Evolutionary conservation across 169 alveolate genomes (phyloP).

Genomic region (Cryptosporidium meleagridis): DNA sequence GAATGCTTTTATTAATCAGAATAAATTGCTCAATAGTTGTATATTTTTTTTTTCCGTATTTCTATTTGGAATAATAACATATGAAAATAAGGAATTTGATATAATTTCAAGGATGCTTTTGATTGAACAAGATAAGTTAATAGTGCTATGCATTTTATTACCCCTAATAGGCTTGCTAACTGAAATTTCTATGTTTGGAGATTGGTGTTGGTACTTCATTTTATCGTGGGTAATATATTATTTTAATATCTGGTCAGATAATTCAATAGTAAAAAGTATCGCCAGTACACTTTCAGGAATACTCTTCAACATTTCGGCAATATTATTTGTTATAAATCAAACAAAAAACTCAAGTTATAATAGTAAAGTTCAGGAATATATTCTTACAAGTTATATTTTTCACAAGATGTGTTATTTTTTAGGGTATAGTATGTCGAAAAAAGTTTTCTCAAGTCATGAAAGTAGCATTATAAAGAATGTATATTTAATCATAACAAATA

Average conservation of each 20-base stretch:
- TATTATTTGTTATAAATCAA: slow-evolving; percentile 15
- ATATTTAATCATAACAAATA: neutral
- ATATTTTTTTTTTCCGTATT: slow-evolving; percentile 25
- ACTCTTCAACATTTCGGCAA: slow-evolving; percentile 40
- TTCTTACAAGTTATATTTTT: neutral
- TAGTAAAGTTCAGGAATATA: neutral
- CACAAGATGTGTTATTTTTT: slow-evolving; percentile 14
- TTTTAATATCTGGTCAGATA: slow-evolving; percentile 24
- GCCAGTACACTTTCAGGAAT: slow-evolving; percentile 8
- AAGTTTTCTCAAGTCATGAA: neutral
- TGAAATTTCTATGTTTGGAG: slow-evolving; percentile 19
- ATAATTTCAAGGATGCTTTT: slow-evolving; percentile 4
- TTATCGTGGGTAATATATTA: slow-evolving; percentile 6
- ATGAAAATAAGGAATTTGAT: slow-evolving; percentile 23
- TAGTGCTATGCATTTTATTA: slow-evolving; percentile 28
- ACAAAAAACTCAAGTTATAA: neutral
- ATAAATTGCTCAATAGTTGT: neutral
- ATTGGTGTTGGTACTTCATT: slow-evolving; percentile 23
- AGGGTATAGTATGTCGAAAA: neutral
- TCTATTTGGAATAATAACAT: slow-evolving; percentile 48
- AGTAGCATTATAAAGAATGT: neutral
- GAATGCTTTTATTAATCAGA: neutral
- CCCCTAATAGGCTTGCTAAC: slow-evolving; percentile 41
- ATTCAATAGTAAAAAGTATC: neutral
- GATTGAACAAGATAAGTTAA: neutral